Evolutionary conservation across 139 green algal genomes (phyloP).

Genomic region (Asterochloris erici): DNA sequence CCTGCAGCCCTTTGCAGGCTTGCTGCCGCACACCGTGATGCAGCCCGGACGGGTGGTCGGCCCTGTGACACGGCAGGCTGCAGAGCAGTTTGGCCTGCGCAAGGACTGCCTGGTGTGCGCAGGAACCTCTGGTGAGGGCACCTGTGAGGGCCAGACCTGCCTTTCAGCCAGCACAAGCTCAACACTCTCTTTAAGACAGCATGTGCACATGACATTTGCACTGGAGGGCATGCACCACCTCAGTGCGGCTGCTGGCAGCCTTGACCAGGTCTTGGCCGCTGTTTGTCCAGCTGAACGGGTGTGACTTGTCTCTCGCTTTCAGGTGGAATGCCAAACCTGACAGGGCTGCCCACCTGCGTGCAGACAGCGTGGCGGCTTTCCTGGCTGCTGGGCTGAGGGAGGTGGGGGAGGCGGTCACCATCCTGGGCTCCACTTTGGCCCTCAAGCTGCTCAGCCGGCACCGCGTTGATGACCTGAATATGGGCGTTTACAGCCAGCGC

Average conservation of each 20-base stretch:
- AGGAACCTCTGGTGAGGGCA: slow-evolving; percentile 37
- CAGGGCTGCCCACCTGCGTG: neutral
- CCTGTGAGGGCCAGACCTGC: neutral
- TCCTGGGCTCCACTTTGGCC: slow-evolving; percentile 86
- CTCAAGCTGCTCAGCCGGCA: slow-evolving; percentile 85
- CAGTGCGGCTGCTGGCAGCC: neutral
- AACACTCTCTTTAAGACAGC: no score
- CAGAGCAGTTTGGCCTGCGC: slow-evolving; percentile 39
- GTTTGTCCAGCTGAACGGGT: neutral
- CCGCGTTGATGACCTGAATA: slow-evolving; percentile 77
- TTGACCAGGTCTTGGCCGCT: neutral
- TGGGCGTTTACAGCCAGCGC: slow-evolving; percentile 91
- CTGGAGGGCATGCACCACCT: no score
- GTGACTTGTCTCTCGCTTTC: neutral
- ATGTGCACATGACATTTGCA: no score
- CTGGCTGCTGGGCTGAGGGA: slow-evolving; percentile 68
- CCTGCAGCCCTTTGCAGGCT: slow-evolving; percentile 34
- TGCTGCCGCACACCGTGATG: slow-evolving; percentile 66
- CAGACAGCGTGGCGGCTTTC: slow-evolving; percentile 91
- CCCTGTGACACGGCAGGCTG: slow-evolving; percentile 31
- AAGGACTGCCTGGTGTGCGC: slow-evolving; percentile 41
- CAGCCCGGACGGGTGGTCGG: slow-evolving; percentile 60
- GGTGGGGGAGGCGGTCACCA: slow-evolving; percentile 73
- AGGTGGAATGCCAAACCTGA: neutral
- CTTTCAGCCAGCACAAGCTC: neutral